These are phyloP conservation scores for Microstroma glucosiphilum DNA, from an alignment of 1,284 basidiomycete genomes.

Conservation along the genomic window DNA sequence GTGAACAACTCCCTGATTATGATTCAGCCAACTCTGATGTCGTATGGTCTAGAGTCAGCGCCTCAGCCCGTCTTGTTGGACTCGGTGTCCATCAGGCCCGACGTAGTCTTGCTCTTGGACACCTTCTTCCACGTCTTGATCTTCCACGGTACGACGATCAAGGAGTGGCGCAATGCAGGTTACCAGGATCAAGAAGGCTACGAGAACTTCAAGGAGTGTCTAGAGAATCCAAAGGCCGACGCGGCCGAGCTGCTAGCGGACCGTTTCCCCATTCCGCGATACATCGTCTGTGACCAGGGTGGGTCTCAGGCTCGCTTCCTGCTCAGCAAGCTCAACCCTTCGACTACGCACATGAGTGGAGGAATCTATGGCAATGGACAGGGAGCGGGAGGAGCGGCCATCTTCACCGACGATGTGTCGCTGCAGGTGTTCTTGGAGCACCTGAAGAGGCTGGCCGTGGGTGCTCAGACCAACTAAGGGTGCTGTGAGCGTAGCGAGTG, in stretches of 20 bases:
- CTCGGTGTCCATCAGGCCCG: constrained; percentile 93
- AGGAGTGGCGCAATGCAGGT: constrained; percentile 97
- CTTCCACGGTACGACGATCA: constrained; percentile 96
- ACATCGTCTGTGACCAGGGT: constrained; percentile 95
- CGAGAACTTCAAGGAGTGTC: constrained; percentile 92
- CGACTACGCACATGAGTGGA: constrained; percentile 90
- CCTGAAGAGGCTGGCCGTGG: constrained; percentile 50
- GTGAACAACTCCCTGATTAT: constrained; percentile 99
- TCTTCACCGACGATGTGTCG: constrained; percentile 93
- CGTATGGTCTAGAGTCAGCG: constrained; percentile 82
- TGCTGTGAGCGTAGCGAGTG: neutral
- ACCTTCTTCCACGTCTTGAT: constrained; percentile 99
- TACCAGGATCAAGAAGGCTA: constrained; percentile 99
- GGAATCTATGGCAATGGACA: constrained; percentile 54
- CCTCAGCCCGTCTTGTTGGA: constrained; percentile 93
- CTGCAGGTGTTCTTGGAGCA: constrained; percentile 53
- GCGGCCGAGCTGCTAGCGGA: constrained; percentile 79
- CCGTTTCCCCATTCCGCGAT: constrained; percentile 92
- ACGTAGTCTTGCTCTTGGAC: constrained; percentile 94
- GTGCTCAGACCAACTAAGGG: constrained; percentile 38
- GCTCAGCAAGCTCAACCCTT: constrained; percentile 91
- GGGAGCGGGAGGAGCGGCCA: constrained; percentile 66
- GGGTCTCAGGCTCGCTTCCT: constrained; percentile 97
- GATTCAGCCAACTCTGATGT: constrained; percentile 99
- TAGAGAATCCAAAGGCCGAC: constrained; percentile 70